Evolutionary conservation across 2,329 filamentous ascomycete species (phyloP).

Genomic region (Hypoxylon sp.): DNA sequence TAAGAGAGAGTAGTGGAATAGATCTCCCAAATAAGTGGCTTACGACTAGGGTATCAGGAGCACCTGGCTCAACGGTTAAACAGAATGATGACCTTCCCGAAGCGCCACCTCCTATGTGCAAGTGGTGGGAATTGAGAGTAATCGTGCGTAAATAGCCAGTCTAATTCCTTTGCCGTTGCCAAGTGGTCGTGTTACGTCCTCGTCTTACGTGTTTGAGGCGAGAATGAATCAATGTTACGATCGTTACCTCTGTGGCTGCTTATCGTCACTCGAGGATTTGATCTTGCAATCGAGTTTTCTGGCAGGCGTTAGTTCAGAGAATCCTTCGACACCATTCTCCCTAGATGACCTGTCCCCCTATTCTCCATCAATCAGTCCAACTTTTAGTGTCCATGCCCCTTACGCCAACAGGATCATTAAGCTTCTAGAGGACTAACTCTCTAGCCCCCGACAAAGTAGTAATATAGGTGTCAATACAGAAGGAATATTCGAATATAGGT

Average conservation of each 20-base stretch:
- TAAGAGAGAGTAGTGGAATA: neutral
- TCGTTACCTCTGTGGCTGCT: neutral
- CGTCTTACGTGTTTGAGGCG: neutral
- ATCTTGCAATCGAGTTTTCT: neutral
- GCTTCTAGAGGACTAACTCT: constrained; percentile 3
- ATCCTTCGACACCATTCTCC: neutral
- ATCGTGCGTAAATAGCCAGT: neutral
- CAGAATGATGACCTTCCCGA: neutral
- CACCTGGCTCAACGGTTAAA: neutral
- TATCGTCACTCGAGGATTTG: neutral
- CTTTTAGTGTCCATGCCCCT: neutral
- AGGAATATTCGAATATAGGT: neutral
- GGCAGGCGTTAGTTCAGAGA: no score
- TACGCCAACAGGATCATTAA: constrained; percentile 28
- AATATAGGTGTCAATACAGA: constrained; percentile 1
- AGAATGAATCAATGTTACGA: neutral
- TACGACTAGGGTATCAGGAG: neutral
- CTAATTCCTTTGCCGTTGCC: neutral
- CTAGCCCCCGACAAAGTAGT: constrained; percentile 1
- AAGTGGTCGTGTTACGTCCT: constrained; percentile 1
- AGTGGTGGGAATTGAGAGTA: constrained; percentile 1
- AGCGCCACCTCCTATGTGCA: neutral
- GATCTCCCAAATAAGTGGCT: neutral
- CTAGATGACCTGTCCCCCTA: neutral
- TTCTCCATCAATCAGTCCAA: neutral